phyloP scores from a whole-genome alignment of 352 stramenopile species.

The Pythium dissotocum region DNA sequence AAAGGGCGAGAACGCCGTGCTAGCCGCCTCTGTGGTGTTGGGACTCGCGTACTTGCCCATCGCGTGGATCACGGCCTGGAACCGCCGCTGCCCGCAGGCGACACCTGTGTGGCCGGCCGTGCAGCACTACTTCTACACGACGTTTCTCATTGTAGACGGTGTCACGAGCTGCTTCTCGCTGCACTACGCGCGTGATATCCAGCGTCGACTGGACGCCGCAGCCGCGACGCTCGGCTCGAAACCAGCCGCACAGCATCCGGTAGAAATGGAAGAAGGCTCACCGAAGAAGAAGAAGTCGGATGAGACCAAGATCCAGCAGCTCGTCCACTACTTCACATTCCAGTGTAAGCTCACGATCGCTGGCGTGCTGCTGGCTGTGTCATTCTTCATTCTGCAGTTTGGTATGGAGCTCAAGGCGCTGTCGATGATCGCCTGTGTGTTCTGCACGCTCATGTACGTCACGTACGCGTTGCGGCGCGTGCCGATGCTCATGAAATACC shows the following conservation, averaged over 20 bases:
- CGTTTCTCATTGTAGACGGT: slow-evolving; percentile 11
- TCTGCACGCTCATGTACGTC: slow-evolving; percentile 18
- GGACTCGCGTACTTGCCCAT: slow-evolving; percentile 15
- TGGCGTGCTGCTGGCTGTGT: not conserved
- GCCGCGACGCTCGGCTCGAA: not conserved
- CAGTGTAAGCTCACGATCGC: slow-evolving; percentile 16
- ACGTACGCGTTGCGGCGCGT: slow-evolving; percentile 13
- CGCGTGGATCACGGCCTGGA: slow-evolving; percentile 18
- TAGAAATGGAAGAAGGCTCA: not conserved
- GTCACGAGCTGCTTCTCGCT: slow-evolving; percentile 17
- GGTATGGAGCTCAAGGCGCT: slow-evolving; percentile 3
- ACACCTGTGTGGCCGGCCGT: slow-evolving; percentile 11
- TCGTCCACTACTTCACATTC: slow-evolving; percentile 7
- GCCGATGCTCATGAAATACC: slow-evolving; percentile 20
- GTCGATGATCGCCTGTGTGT: slow-evolving; percentile 15
- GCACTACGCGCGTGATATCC: slow-evolving; percentile 15
- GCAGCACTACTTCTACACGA: slow-evolving; percentile 19
- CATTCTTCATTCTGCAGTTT: slow-evolving; percentile 16
- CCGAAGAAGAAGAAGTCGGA: not conserved
- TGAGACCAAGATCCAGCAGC: slow-evolving; percentile 6
- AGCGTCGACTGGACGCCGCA: slow-evolving; percentile 6
- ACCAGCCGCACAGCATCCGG: not conserved
- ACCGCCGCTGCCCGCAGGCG: slow-evolving; percentile 13
- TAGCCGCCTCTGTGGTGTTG: not conserved
- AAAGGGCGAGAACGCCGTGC: slow-evolving; percentile 6